phyloP scores from a whole-genome alignment of 495 filamentous ascomycete species.

The Parathielavia hyrcaniae region DNA sequence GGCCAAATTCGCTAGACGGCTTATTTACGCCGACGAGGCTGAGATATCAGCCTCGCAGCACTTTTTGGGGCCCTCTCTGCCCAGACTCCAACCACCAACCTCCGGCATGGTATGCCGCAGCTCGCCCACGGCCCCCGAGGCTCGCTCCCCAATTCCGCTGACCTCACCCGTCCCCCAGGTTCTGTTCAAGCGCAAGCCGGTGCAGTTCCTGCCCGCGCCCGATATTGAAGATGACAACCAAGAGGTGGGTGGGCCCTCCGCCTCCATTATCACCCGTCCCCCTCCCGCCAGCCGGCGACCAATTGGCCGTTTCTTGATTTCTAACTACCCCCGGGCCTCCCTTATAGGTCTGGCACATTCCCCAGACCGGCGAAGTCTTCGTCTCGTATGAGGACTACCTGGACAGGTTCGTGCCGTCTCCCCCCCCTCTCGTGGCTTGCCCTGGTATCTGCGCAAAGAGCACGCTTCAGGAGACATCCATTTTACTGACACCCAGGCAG shows the following conservation, averaged over 20 bases:
- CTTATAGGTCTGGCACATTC: conserved; percentile 79
- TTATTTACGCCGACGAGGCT: conserved; percentile 28
- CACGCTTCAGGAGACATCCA: not conserved
- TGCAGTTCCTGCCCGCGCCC: conserved; percentile 70
- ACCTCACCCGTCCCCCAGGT: conserved; percentile 52
- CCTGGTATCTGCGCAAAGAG: conserved; percentile 7
- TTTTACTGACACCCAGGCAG: conserved; percentile 41
- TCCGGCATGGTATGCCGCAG: conserved; percentile 29
- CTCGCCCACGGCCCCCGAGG: conserved; percentile 3
- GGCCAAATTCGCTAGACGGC: not conserved
- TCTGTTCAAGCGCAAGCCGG: conserved; percentile 91
- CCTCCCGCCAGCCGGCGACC: not conserved
- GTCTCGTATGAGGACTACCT: conserved; percentile 83
- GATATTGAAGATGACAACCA: conserved; percentile 70
- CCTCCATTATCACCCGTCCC: conserved; percentile 1
- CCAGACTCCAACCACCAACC: conserved; percentile 10
- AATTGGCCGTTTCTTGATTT: conserved; percentile 8
- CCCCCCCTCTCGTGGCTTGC: not conserved
- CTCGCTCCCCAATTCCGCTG: conserved; percentile 9
- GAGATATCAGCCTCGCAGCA: conserved; percentile 38
- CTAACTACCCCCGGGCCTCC: conserved; percentile 16
- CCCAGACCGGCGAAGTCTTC: conserved; percentile 86
- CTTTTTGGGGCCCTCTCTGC: conserved; percentile 21
- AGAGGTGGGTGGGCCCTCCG: too few relatives aligned
- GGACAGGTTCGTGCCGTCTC: conserved; percentile 52